Conservation (phyloP, 495 filamentous ascomycete species). For the Penicillium pancosmium region DNA sequence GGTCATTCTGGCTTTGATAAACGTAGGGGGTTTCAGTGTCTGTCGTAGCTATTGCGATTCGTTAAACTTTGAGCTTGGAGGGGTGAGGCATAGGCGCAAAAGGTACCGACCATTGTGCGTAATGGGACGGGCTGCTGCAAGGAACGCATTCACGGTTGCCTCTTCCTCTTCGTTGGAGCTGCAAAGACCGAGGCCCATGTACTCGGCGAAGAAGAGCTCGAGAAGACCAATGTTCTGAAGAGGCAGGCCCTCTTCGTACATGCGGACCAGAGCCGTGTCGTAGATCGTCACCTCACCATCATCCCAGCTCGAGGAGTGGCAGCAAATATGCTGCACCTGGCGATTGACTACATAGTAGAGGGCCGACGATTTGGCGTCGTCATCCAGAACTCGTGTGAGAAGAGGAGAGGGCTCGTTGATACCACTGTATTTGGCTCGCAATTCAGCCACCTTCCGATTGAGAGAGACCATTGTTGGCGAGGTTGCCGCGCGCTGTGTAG, state of each 20-base stretch:
- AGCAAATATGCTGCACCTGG: constrained; percentile 33
- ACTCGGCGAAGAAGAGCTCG: constrained; percentile 45
- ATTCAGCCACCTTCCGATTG: neutral
- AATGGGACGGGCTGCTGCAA: constrained; percentile 11
- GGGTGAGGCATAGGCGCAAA: neutral
- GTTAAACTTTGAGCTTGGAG: neutral
- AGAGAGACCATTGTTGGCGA: neutral
- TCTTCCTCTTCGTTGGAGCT: neutral
- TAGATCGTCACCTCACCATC: constrained; percentile 46
- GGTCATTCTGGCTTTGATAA: neutral
- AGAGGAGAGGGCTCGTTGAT: neutral
- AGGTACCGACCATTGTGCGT: constrained; percentile 12
- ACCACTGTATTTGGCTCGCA: constrained; percentile 1
- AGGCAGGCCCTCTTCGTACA: constrained; percentile 34
- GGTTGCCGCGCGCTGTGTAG: neutral
- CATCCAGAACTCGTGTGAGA: neutral
- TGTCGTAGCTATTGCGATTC: neutral
- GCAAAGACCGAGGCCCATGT: constrained; percentile 15
- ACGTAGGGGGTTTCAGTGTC: neutral
- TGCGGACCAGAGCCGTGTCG: constrained; percentile 39
- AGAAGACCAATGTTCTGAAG: constrained; percentile 31
- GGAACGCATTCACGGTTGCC: constrained; percentile 7
- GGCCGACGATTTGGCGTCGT: neutral
- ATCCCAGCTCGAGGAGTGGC: constrained; percentile 38
- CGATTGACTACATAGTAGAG: constrained; percentile 34